Base-by-base conservation (phyloP, 1,284 basidiomycete genomes). In the Leccinum fallax region DNA sequence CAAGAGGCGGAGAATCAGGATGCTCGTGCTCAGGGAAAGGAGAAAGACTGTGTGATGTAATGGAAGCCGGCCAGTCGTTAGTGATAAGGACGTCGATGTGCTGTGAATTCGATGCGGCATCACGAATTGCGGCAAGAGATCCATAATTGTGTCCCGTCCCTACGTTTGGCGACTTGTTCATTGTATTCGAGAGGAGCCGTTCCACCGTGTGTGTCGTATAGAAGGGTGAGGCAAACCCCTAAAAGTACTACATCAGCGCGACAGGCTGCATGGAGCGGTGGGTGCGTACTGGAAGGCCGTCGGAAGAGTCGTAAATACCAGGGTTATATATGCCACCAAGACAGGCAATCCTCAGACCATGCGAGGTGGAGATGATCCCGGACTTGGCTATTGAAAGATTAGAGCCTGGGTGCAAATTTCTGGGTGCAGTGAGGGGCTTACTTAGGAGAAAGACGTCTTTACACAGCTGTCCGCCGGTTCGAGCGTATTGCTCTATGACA, bases 271-370 rank as follows among this genome's bases (percentile, higher is more conserved):
- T 34, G 3, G 58, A 52, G 54, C 56, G 34, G 77, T 28, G 53
- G 21, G 10, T 28, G 58, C 85, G 57, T 75, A 89, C 89, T 54
- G 88, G 86, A 21, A 85, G 82, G 2, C 84, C 77, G 65, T 88
- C 86, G 6, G 81, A 77, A 48, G 83, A 79, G 16, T 73, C 70
- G 65, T 86, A 94, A 21, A 88, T 76, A 13, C 80, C 83, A 28
- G 83, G 75, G 54, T 93, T 88, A 69, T 90, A 93, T 32, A 79
- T 77, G 2, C 95, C 95, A 34, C 93, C 93, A 13, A 95, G 80
- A 70, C 91, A 94, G 7, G 90, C 94, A 69, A 97, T 90, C 62
- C 92, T 88, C 46, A 97, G 79, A 4, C 93, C 93, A 66, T 92
- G 87, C 2, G 91, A 85, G 2, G 94, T 95, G 2, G 87, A 93